Evolutionary conservation across 75 land plant genomes (phyloP), one percentile per base, ranked within the genome.

Genomic region (Picea sitchensis): DNA sequence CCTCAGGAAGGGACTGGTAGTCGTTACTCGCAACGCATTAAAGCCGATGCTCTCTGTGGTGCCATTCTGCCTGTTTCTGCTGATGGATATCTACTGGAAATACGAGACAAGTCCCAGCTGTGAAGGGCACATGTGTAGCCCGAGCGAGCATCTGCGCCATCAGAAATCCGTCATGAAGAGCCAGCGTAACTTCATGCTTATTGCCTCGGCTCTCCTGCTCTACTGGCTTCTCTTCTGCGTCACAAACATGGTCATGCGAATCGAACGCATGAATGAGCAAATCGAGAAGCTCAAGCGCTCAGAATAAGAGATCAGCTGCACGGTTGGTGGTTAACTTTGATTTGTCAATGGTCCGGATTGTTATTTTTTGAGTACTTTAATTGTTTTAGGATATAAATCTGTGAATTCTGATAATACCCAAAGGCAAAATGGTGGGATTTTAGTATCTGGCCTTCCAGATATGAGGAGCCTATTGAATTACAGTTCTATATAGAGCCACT

Each of bases 21-120:
- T 89, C 17, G 99, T 93, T 31, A 86, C 91, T 3, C 89, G 91
- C 20, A 90, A 79, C 77, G 88, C 91, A 30, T 90, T 97, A 58
- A 97, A 95, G 83, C 99, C 98, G 69, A 61, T 94, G 71, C 76
- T 95, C 12, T 83, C 97, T 5, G 82, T 92, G 34, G 90, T 95
- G 26, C 98, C 98, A 38, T 94, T 95, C 78, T 88, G 93, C 61
- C 80, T 95, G 36, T 95, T 95, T 80, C 87, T 95, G 32, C 80
- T 95, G n/a, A 69, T 92, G 82, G 96, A 95, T 76, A 93, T 95
- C 82, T 95, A 95, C 87, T 93, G 96, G 98, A 94, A 95, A 84
- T 95, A 91, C 85, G 98, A 95, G 92, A 90, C 84, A 4, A 85
- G 83, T 17, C 93, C 92, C 58, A 74, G 61, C 23, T 95, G 91